These are phyloP conservation scores for Noccaea caerulescens DNA, from an alignment of 345 rosid genomes.

Conservation along the genomic window DNA sequence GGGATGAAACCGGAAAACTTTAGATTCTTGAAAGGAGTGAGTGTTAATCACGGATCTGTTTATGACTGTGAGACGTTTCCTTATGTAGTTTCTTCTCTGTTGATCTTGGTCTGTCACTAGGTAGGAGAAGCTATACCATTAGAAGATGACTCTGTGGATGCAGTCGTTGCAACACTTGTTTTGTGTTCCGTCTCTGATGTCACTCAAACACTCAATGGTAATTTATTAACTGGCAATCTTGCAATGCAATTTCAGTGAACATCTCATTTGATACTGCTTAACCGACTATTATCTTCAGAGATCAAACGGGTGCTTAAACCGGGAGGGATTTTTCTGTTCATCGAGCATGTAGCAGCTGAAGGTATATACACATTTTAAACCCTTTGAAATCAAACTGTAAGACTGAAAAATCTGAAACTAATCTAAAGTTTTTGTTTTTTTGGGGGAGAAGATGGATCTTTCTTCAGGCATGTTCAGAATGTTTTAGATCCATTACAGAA, in stretches of 20 bases:
- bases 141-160: constrained; percentile 70
- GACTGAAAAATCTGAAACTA: not conserved
- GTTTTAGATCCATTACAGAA: constrained; percentile 70
- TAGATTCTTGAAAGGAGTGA: constrained; percentile 65
- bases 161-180: constrained; percentile 80
- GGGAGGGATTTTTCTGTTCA: constrained; percentile 34
- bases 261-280: not conserved
- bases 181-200: constrained; percentile 79
- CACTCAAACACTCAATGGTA: constrained; percentile 67
- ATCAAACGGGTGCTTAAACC: constrained; percentile 74
- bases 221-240: not conserved
- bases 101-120: constrained; percentile 39
- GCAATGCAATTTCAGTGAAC: not conserved
- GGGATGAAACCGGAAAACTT: constrained; percentile 63
- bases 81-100: not conserved
- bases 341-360: constrained; percentile 37
- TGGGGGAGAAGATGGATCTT: constrained; percentile 63
- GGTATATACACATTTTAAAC: not conserved
- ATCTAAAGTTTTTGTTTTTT: not conserved
- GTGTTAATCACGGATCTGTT: constrained; percentile 1
- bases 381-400: not conserved
- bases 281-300: constrained; percentile 48
- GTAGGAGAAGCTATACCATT: constrained; percentile 87
- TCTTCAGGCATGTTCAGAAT: constrained; percentile 55
- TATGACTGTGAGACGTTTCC: not conserved